Percentiles rank a stretch among this genome's conserved stretches.
Evolutionary conservation across 495 filamentous ascomycete genomes (phyloP).

Genomic region (Annulohypoxylon moriforme): DNA sequence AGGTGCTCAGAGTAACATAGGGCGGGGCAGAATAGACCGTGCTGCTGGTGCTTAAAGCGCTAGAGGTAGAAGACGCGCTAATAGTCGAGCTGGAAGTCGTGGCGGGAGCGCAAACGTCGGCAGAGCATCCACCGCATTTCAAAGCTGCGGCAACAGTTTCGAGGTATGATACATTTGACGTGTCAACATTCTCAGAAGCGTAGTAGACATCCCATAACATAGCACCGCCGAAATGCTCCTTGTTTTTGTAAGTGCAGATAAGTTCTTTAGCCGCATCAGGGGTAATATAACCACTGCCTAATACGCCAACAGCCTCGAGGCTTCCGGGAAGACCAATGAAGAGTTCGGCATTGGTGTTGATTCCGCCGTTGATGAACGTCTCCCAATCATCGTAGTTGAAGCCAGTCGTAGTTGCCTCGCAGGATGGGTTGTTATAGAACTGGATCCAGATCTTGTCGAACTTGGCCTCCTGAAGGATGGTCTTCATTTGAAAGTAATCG

Average conservation of each 20-base stretch:
- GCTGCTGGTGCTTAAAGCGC: constrained; percentile 16
- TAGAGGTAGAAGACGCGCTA: constrained; percentile 6
- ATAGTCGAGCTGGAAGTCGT: constrained; percentile 27
- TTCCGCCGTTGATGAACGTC: constrained; percentile 61
- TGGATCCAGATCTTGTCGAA: constrained; percentile 77
- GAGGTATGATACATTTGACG: constrained; percentile 46
- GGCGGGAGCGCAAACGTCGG: constrained; percentile 28
- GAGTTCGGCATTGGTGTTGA: constrained; percentile 70
- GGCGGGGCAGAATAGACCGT: too few species aligned
- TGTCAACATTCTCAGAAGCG: constrained; percentile 40
- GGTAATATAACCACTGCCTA: constrained; percentile 50
- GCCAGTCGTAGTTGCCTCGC: constrained; percentile 58
- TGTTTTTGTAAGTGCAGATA: constrained; percentile 50
- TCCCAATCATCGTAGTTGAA: constrained; percentile 77
- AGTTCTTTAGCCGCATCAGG: constrained; percentile 34
- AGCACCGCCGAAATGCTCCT: constrained; percentile 53
- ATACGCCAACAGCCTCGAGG: constrained; percentile 40
- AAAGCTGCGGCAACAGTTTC: constrained; percentile 43
- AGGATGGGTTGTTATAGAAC: constrained; percentile 77
- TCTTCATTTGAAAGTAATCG: constrained; percentile 62
- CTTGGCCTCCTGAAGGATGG: constrained; percentile 61
- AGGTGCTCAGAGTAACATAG: too few species aligned
- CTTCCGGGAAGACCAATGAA: constrained; percentile 73
- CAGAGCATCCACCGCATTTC: constrained; percentile 36
- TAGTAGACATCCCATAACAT: constrained; percentile 56